Evolutionary conservation across 2,329 filamentous ascomycete genomes (phyloP).

Genomic region (Plectosphaerella sp.): DNA sequence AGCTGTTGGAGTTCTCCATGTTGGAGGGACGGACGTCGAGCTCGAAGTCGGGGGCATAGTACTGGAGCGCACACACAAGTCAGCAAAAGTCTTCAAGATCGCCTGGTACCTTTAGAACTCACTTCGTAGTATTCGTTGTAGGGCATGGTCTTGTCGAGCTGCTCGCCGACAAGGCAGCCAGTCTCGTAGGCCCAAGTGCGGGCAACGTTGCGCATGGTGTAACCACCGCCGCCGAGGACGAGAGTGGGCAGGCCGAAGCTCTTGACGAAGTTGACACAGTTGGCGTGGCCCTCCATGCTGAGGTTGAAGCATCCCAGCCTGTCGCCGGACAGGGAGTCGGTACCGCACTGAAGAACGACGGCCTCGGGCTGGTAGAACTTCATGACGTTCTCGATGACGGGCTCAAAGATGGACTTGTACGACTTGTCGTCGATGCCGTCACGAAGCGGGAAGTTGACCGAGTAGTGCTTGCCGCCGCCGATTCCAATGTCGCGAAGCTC

Average conservation of each 20-base stretch:
- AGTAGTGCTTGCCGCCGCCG: constrained; percentile 83
- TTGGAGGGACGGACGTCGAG: constrained; percentile 86
- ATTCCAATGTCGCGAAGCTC: constrained; percentile 82
- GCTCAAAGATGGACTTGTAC: constrained; percentile 88
- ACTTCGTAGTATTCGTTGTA: constrained; percentile 95
- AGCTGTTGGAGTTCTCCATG: constrained; percentile 86
- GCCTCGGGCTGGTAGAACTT: constrained; percentile 84
- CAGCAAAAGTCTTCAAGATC: constrained; percentile 1
- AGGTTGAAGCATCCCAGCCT: constrained; percentile 95
- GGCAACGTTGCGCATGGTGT: constrained; percentile 95
- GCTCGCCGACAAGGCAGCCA: constrained; percentile 77
- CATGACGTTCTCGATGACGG: constrained; percentile 83
- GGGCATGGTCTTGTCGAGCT: constrained; percentile 77
- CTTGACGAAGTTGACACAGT: constrained; percentile 90
- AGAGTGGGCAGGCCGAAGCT: constrained; percentile 78
- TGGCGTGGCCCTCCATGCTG: constrained; percentile 92
- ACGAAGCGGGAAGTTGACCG: constrained; percentile 85
- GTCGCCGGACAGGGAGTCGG: constrained; percentile 91
- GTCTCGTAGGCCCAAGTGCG: constrained; percentile 98
- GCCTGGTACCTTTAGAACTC: constrained; percentile 21
- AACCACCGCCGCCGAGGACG: constrained; percentile 92
- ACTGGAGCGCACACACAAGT: constrained; percentile 49
- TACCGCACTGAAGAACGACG: constrained; percentile 93
- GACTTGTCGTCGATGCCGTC: constrained; percentile 88
- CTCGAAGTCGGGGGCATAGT: constrained; percentile 87